phyloP scores from a whole-genome alignment of 1,284 basidiomycete species.

The Volvariella volvacea region DNA sequence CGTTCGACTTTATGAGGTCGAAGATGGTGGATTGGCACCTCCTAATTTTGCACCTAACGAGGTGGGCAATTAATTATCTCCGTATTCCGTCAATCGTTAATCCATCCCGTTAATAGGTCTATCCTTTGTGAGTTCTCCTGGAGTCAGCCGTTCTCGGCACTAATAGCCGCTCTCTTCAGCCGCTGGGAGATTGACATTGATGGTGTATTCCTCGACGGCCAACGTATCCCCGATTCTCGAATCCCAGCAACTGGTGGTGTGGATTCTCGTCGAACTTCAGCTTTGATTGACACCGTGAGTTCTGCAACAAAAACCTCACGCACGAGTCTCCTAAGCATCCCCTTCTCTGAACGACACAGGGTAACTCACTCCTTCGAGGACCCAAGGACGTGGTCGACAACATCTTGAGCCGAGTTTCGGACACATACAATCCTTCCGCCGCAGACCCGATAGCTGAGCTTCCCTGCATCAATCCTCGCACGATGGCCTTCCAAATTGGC shows the following conservation, averaged over 20 bases:
- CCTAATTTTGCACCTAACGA: conserved; percentile 39
- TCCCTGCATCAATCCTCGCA: conserved; percentile 38
- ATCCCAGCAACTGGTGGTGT: conserved; percentile 21
- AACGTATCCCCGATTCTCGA: conserved; percentile 36
- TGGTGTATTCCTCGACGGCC: conserved; percentile 49
- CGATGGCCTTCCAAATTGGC: conserved; percentile 53
- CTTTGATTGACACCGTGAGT: conserved; percentile 46
- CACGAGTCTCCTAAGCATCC: not conserved
- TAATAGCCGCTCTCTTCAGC: not conserved
- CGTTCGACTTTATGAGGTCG: conserved; percentile 35
- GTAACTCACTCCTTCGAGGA: conserved; percentile 52
- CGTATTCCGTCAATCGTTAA: conserved; percentile 5
- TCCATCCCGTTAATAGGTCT: not conserved
- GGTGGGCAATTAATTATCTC: too few relatives aligned
- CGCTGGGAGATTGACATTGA: conserved; percentile 52
- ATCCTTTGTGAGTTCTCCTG: conserved; percentile 7
- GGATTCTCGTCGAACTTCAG: conserved; percentile 30
- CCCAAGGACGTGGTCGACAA: conserved; percentile 40
- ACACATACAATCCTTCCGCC: not conserved
- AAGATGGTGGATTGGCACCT: conserved; percentile 34
- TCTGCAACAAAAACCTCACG: not conserved
- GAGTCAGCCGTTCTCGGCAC: conserved; percentile 30
- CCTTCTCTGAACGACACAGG: too few relatives aligned
- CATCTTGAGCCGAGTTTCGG: conserved; percentile 24
- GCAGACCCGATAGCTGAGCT: conserved; percentile 25